These are phyloP conservation scores for Ramaria sp. DNA, from an alignment of 768 basidiomycete species.

Conservation along the genomic window DNA sequence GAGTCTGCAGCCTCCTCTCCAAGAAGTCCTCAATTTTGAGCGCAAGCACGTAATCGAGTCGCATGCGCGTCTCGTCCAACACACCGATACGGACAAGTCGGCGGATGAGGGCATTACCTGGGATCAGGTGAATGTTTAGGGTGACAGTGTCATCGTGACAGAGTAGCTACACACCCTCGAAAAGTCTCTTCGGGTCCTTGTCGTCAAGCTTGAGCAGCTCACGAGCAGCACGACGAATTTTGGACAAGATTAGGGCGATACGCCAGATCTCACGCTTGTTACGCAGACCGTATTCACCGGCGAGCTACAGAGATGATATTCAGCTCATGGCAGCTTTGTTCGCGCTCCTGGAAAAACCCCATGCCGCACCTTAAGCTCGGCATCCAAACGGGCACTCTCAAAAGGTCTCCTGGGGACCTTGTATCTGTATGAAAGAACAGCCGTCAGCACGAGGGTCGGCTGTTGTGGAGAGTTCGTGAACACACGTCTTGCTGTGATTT, in stretches of 20 bases:
- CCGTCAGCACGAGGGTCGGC: not conserved
- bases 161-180: constrained; percentile 56
- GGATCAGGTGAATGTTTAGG: constrained; percentile 14
- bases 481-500: constrained; percentile 94
- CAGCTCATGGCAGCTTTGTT: not conserved
- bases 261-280: constrained; percentile 99
- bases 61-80: constrained; percentile 97
- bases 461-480: constrained; percentile 49
- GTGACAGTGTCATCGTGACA: constrained; percentile 13
- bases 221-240: constrained; percentile 99
- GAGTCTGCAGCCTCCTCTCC: constrained; percentile 97
- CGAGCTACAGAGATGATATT: constrained; percentile 52
- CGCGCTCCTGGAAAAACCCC: not conserved
- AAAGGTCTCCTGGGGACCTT: constrained; percentile 98
- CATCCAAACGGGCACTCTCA: constrained; percentile 96
- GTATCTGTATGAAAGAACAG: constrained; percentile 49
- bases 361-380: constrained; percentile 83
- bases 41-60: constrained; percentile 99
- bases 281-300: constrained; percentile 98
- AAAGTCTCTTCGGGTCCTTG: constrained; percentile 99
- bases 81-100: constrained; percentile 99
- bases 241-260: constrained; percentile 94
- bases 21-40: constrained; percentile 99
- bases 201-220: constrained; percentile 99
- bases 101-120: constrained; percentile 78